A percentile compares a stretch with the other conserved stretches of the same genome.
Conservation (phyloP, 345 rosid genomes). For the Aethionema arabicum region DNA sequence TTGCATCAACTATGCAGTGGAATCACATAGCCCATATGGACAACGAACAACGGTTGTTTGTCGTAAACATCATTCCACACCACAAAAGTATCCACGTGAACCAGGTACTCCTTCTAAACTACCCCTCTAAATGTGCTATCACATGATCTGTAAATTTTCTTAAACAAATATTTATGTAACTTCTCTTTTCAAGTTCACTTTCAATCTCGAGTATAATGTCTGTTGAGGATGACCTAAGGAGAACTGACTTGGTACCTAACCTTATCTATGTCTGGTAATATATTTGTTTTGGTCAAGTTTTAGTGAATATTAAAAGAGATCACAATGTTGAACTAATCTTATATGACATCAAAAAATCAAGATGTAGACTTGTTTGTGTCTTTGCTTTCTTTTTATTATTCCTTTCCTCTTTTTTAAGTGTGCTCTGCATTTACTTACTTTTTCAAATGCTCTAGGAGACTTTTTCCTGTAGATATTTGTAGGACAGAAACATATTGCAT, state of each 20-base stretch:
- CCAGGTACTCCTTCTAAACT: conserved; percentile 80
- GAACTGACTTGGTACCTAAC: conserved; percentile 24
- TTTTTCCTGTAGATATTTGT: too few relatives aligned
- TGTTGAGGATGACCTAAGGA: too few relatives aligned
- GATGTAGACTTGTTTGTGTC: not conserved
- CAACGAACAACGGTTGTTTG: conserved; percentile 77
- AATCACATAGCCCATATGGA: conserved; percentile 82
- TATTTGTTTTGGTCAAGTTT: not conserved
- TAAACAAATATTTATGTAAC: not conserved
- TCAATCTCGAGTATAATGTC: not conserved
- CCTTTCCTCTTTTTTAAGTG: conserved; percentile 10
- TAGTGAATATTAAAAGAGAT: conserved; percentile 17
- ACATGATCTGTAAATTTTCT: conserved; percentile 8
- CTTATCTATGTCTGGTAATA: not conserved
- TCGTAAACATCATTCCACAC: conserved; percentile 60
- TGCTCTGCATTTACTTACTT: not conserved
- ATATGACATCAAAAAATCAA: conserved; percentile 16
- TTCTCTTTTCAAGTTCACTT: not conserved
- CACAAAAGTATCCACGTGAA: conserved; percentile 70
- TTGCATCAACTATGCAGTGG: conserved; percentile 51
- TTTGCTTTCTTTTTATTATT: not conserved
- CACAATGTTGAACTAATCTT: conserved; percentile 7
- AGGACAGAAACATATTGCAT: too few relatives aligned
- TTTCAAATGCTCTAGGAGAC: too few relatives aligned
- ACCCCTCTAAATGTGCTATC: conserved; percentile 45